These are phyloP conservation scores for Hanseniaspora lindneri DNA, from an alignment of 805 yeast species.

Conservation along the genomic window DNA sequence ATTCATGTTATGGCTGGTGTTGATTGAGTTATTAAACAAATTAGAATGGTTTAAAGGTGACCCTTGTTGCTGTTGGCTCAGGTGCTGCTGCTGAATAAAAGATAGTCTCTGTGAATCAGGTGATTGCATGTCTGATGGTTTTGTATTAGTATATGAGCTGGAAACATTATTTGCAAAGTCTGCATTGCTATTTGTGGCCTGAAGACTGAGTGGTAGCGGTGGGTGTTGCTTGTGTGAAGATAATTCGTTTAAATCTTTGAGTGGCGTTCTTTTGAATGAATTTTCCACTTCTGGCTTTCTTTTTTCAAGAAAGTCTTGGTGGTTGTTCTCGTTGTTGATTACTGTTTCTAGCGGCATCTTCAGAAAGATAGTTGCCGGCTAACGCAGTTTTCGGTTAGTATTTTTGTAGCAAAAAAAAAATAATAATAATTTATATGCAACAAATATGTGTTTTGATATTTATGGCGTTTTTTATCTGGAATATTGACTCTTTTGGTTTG, in stretches of 20 bases:
- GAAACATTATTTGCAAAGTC: neutral
- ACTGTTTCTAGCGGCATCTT: neutral
- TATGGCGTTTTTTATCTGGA: no score
- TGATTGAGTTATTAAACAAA: slow-evolving; percentile 11
- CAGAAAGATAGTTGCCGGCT: no score
- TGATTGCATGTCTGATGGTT: neutral
- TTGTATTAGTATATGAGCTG: neutral
- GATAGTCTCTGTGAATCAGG: slow-evolving; percentile 13
- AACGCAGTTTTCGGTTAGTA: no score
- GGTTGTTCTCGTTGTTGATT: neutral
- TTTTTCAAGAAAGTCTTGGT: neutral
- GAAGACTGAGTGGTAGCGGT: neutral
- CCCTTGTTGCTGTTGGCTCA: neutral
- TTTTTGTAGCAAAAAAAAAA: no score
- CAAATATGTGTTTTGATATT: no score
- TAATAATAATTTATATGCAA: no score
- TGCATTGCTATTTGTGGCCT: neutral
- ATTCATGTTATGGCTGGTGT: slow-evolving; percentile 20
- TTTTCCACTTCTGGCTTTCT: neutral
- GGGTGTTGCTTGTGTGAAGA: neutral
- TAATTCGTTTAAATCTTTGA: neutral
- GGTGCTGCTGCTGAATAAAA: slow-evolving; percentile 9
- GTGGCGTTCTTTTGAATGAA: neutral
- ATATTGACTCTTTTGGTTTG: no score
- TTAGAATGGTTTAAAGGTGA: slow-evolving; percentile 10